Conservation (phyloP, 352 stramenopile species). For the Salisapilia sapeloensis region DNA sequence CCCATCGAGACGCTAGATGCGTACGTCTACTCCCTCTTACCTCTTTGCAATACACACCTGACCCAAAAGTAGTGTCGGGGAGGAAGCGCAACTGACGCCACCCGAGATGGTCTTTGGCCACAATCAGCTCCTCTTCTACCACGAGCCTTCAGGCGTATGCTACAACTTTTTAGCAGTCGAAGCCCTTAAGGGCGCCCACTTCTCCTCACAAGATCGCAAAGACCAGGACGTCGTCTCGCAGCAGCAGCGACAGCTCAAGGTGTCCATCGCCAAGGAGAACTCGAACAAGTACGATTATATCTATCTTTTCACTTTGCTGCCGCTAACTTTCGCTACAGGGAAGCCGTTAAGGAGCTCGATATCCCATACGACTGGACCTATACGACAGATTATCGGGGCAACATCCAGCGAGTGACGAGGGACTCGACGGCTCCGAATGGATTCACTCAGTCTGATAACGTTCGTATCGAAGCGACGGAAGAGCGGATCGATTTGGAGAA, state of each 20-base stretch:
- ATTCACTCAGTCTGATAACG: conserved; percentile 11
- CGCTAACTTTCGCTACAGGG: conserved; percentile 8
- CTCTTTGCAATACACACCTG: too few relatives aligned
- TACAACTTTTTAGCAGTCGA: conserved; percentile 68
- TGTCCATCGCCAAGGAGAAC: conserved; percentile 63
- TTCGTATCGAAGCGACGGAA: conserved; percentile 15
- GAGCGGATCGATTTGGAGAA: conserved; percentile 64
- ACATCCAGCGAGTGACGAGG: conserved; percentile 24
- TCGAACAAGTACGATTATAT: conserved; percentile 33
- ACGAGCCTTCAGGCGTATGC: conserved; percentile 45
- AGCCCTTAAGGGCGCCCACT: conserved; percentile 58
- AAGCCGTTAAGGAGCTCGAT: conserved; percentile 68
- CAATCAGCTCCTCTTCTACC: conserved; percentile 62
- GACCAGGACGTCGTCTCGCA: conserved; percentile 41
- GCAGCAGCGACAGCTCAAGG: conserved; percentile 69
- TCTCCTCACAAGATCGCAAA: too few relatives aligned
- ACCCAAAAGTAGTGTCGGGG: conserved; percentile 22
- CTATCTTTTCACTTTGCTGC: not conserved
- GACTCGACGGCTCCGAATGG: conserved; percentile 5
- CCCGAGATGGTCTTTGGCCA: conserved; percentile 79
- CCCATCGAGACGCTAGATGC: conserved; percentile 49
- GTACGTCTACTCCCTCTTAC: too few relatives aligned
- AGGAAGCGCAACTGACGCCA: conserved; percentile 48
- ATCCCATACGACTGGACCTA: conserved; percentile 79
- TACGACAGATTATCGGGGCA: conserved; percentile 72